These are phyloP conservation scores for Apiospora sp. DNA, from an alignment of 2,329 filamentous ascomycete genomes.

Conservation along the genomic window DNA sequence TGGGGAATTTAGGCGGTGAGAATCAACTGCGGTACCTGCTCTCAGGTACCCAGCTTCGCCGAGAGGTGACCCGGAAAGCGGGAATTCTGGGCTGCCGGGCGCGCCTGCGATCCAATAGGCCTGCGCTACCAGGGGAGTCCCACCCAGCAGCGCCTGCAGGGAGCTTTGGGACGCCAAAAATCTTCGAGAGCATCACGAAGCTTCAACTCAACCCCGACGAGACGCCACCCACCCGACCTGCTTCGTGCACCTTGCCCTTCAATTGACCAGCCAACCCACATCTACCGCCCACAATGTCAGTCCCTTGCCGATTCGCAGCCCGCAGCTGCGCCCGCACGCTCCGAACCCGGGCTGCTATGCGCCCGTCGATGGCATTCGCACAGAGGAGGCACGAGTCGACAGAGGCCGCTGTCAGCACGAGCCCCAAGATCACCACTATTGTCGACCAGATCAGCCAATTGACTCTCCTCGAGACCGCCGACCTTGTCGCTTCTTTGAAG, in stretches of 20 bases:
- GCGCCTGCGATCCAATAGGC: constrained; percentile 18
- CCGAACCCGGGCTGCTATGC: constrained; percentile 56
- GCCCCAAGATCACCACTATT: constrained; percentile 92
- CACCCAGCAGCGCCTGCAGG: constrained; percentile 17
- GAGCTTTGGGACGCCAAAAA: constrained; percentile 33
- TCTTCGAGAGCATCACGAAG: constrained; percentile 33
- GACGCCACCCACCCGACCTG: constrained; percentile 25
- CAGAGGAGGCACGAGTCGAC: constrained; percentile 89
- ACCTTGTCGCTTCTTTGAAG: constrained; percentile 94
- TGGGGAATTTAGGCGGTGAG: constrained; percentile 41
- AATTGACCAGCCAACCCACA: constrained; percentile 34
- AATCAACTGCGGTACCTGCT: background rate
- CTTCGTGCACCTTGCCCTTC: constrained; percentile 21
- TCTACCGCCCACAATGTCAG: constrained; percentile 59
- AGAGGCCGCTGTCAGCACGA: constrained; percentile 70
- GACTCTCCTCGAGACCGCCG: constrained; percentile 96
- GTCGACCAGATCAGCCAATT: constrained; percentile 99
- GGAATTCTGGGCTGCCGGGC: constrained; percentile 24
- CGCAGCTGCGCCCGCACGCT: constrained; percentile 71
- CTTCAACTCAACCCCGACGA: constrained; percentile 28
- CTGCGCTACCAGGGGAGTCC: background rate
- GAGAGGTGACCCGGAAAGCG: constrained; percentile 20
- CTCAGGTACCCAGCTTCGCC: constrained; percentile 4
- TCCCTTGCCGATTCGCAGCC: constrained; percentile 69
- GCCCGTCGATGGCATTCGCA: constrained; percentile 54